phyloP scores from a whole-genome alignment of 495 filamentous ascomycete species.

The Aspergillus ellipticus region DNA sequence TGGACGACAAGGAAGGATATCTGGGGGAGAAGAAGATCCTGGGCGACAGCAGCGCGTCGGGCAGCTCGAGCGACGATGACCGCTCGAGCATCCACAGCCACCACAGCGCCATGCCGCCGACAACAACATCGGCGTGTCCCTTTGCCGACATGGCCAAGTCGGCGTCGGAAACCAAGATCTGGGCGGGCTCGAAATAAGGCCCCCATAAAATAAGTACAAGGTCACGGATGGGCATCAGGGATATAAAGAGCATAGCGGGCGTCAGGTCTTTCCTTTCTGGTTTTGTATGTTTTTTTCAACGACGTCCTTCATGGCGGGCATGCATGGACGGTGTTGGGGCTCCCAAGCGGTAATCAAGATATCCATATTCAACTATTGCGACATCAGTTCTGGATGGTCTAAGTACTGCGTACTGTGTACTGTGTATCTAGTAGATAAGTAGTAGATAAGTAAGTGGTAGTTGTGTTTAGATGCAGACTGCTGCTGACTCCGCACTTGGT shows the following conservation, averaged over 20 bases:
- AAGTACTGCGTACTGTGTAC: no score
- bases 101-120: constrained; percentile 22
- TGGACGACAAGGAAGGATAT: constrained; percentile 61
- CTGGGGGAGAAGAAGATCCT: constrained; percentile 49
- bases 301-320: not conserved
- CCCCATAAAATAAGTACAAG: no score
- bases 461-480: no score
- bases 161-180: constrained; percentile 36
- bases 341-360: constrained; percentile 1
- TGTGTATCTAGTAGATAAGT: no score
- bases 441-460: no score
- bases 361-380: not conserved
- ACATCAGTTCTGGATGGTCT: not conserved
- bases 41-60: constrained; percentile 24
- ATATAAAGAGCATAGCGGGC: constrained; percentile 11
- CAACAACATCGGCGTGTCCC: constrained; percentile 29
- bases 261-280: constrained; percentile 3
- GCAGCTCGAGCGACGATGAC: constrained; percentile 34
- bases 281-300: constrained; percentile 1
- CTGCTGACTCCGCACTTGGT: not conserved
- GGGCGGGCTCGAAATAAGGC: constrained; percentile 28
- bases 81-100: constrained; percentile 31
- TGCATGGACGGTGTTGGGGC: constrained; percentile 13
- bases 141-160: constrained; percentile 31
- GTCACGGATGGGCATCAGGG: not conserved